Conservation (phyloP, 2,329 filamentous ascomycete species). For the Sarocladium kiliense region DNA sequence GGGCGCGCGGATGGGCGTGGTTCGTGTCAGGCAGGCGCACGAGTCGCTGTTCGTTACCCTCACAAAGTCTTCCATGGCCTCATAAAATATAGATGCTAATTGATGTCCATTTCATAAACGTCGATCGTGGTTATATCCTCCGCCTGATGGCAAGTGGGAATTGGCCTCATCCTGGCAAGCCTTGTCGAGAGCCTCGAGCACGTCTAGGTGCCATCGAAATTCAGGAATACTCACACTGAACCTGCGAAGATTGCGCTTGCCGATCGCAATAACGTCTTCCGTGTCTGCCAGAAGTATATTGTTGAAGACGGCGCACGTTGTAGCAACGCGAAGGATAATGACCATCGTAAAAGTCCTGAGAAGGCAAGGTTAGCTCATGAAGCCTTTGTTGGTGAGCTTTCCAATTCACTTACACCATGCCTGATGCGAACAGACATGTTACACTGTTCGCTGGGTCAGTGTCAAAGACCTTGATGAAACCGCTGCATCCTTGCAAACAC, state of each 20-base stretch:
- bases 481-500: constrained; percentile 20
- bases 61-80: too few relatives aligned
- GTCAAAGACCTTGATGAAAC: constrained; percentile 23
- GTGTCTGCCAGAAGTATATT: constrained; percentile 15
- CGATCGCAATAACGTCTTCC: constrained; percentile 15
- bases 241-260: constrained; percentile 16
- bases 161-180: not conserved
- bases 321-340: constrained; percentile 18
- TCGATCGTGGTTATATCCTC: too few relatives aligned
- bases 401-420: constrained; percentile 28
- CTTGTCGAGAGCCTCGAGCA: constrained; percentile 15
- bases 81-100: too few relatives aligned
- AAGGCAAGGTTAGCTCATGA: not conserved
- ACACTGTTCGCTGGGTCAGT: constrained; percentile 19
- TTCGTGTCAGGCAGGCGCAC: too few relatives aligned
- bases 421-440: constrained; percentile 22
- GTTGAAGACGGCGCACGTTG: constrained; percentile 13
- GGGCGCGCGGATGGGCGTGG: too few relatives aligned
- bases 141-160: too few relatives aligned
- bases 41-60: too few relatives aligned
- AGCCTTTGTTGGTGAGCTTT: too few relatives aligned
- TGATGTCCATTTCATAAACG: too few relatives aligned
- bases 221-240: constrained; percentile 17
- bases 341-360: constrained; percentile 22
- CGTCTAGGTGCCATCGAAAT: constrained; percentile 17